Base-by-base conservation (phyloP, 2,329 filamentous ascomycete species). In the Chrysoporthe cubensis region DNA sequence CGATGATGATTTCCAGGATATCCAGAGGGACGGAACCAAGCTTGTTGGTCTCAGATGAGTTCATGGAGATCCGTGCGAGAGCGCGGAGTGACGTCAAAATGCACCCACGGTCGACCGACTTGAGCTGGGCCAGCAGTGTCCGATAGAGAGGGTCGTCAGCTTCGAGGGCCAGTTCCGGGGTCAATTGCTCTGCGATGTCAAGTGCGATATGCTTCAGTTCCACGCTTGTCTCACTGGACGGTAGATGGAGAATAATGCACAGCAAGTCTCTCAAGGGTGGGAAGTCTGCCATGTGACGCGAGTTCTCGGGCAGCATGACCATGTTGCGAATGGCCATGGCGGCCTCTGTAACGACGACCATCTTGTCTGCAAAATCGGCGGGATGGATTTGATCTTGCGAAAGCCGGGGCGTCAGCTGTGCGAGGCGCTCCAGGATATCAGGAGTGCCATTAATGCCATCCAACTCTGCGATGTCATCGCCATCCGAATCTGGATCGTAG, bases 251-350 rank as follows among this genome's bases (percentile, higher is more conserved):
- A 34, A 93, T 84, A 70, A 98, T 92, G 75, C 92, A 92, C 66
- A 98, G 83, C 62, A 96, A 86, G 74, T 97, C 94, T 75, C 91
- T 90, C 50, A 96, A 82, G 1, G 93, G 85, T 18, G 87, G 87
- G 69, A 95, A 89, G 34, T 91, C 88, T 5, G 93, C 87, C 74
- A 97, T 86, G 76, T 94, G 96, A 34, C 86, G 81, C 0, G 95
- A 95, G 75, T 99, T 99, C 70, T 97, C 94, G 32, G 90, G 88
- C 26, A 97, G 83, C 78, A 96, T 92, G n/a, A 94, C 90, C 94
- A 99, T 97, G 77, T 99, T 99, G 63, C 96, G 89, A 56, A 98
- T 84, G 21, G 97, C 94, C 59, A 98, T 82, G 26, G 91, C 90
- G 2, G 96, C 94, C 78, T 98, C 94, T 34, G 91, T 95, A 70